Base-by-base conservation (phyloP, 768 basidiomycete species). In the Dictyophora rubrovolvata region DNA sequence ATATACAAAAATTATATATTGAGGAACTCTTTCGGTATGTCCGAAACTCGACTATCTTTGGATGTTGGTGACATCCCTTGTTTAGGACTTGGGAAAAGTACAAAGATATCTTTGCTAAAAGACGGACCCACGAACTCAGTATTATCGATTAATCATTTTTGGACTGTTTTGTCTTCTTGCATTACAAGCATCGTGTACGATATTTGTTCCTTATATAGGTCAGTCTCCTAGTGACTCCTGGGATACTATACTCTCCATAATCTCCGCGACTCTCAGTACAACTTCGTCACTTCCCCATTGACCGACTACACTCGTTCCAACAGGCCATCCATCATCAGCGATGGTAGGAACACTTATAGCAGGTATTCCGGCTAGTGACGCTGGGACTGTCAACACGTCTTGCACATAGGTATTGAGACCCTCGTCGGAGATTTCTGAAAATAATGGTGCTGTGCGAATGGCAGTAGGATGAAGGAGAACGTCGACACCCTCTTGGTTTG, bases 71-170 rank as follows among this genome's bases (percentile, higher is more conserved):
- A 11, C 1, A 28, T 35, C 8, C 3, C 28, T 22, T 51, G 21
- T 51, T 51, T 65, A 96, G 93, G 53, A 95, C 97, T 63, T 98
- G 94, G 94, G 81, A 98, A 68, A 84, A 86, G 7, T 95, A 97
- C 75, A 98, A 98, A 71, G 88, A 97, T 67, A 79, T 86, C 56
- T 96, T 94, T 66, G 94, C 94, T 34, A 85, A 89, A 67, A 78
- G 89, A 28, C 79, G 93, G 48, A 81, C 82, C 58, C 77, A 81
- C 62, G 89, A 92, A 68, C 75, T 92, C 63, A 88, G 75, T 65
- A 87, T 92, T 67, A 80, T 92, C 63, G 88, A 86, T 60, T 89
- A 67, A 70, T 22, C 10, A 36, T 18, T 5, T 42, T 42, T 12
- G 42, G 7, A n/a, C 54, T 55, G 54, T 42, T 4, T 55, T n/a